Base-by-base conservation (phyloP, 2,329 filamentous ascomycete genomes). In the Arachnopeziza araneosa region DNA sequence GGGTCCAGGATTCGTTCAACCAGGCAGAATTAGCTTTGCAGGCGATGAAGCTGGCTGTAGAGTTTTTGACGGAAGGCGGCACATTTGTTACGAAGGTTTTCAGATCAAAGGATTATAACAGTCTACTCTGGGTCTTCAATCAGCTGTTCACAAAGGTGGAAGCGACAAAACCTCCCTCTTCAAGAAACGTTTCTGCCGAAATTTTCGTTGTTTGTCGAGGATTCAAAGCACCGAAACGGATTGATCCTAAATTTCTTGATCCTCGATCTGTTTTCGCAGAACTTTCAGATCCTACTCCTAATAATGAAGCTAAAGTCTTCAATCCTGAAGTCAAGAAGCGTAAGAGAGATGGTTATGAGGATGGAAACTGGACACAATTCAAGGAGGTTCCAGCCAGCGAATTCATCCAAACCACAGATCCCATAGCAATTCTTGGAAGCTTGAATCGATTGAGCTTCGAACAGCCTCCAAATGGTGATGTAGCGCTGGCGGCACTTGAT, bases 41-140 rank as follows among this genome's bases (percentile, higher is more conserved):
- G 73, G 89, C 91, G 9, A 82, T 99, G 81, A 96, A 96, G 75
- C 79, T 99, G 60, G 95, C 95, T 2, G 96, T 92, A 0, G 93
- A 99, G 67, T 99, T 99, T 68, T 77, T 99, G 60, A 82, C 85
- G 21, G 89, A 93, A 73, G 91, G 93, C 52, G 95, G 95, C 65
- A 93, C 88, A 9, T 98, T 98, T 66, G 93, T 98, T 52, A 98
- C 93, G 59, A 99, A 99, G 77, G 91, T 99, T 51, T 99, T 99
- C 80, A 81, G 95, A 64, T 96, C 91, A 36, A 98, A 97, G 73
- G 93, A 99, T 73, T 98, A 96, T 79, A 97, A 97, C 73, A 88
- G 91, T 60, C 77, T 99, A 52, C 82, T 98, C 54, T 99, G 95
- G 95, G 93, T 98, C 36, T 92, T 98, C 79, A 96, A 96, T 73